Percentiles rank a stretch among this genome's conserved stretches.
phyloP scores from a whole-genome alignment of 108 stramenopile genomes.

The Nitzschia inconspicua region DNA sequence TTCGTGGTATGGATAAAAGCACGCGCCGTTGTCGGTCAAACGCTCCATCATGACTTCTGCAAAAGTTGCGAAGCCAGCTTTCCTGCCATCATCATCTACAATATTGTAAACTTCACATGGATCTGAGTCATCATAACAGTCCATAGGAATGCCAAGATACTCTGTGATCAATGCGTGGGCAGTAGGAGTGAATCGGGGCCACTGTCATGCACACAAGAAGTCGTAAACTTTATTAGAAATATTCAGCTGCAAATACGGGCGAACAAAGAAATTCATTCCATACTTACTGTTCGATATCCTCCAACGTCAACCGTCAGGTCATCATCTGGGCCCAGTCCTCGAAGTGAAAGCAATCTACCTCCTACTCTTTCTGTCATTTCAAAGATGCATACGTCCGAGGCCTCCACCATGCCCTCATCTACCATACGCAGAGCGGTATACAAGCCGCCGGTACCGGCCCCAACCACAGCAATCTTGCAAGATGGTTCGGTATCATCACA shows the following conservation, averaged over 20 bases:
- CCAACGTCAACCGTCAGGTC: conserved; percentile 25
- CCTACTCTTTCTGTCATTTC: conserved; percentile 33
- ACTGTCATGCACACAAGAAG: not conserved
- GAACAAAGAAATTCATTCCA: not conserved
- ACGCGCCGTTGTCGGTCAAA: conserved; percentile 19
- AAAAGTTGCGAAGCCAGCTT: conserved; percentile 30
- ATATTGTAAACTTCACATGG: conserved; percentile 22
- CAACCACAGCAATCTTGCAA: conserved; percentile 23
- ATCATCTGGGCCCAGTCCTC: conserved; percentile 24
- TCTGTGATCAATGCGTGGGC: conserved; percentile 29
- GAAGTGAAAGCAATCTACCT: conserved; percentile 19
- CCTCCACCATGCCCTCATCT: conserved; percentile 14
- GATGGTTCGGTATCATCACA: conserved; percentile 10
- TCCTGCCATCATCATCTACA: conserved; percentile 23
- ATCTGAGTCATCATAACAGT: conserved; percentile 25
- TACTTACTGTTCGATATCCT: conserved; percentile 23
- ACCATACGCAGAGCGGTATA: conserved; percentile 25
- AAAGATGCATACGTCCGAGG: conserved; percentile 22
- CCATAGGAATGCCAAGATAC: conserved; percentile 15
- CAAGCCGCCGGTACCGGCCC: conserved; percentile 29
- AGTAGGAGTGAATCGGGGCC: conserved; percentile 10
- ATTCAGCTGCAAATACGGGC: not conserved
- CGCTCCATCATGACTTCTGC: conserved; percentile 31
- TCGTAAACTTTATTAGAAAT: not conserved
- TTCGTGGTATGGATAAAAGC: conserved; percentile 23